These are phyloP conservation scores for Leishmania martiniquensis DNA, from an alignment of 208 protist species.

Conservation along the genomic window DNA sequence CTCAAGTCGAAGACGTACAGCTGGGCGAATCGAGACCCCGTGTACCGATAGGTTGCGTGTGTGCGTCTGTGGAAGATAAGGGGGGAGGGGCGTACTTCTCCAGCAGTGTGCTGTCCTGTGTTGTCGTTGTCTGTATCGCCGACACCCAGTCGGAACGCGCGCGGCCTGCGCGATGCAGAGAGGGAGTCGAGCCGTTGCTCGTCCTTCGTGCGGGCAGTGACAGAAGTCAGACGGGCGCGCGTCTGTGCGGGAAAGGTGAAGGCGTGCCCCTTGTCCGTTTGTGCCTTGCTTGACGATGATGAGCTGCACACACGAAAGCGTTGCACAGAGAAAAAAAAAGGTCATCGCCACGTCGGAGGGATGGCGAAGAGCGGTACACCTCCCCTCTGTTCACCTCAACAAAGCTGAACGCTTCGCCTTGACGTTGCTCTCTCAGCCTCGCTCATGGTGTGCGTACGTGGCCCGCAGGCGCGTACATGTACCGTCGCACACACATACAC, in stretches of 20 bases:
- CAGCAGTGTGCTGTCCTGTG: not conserved
- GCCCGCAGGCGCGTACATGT: not conserved
- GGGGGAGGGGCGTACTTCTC: not conserved
- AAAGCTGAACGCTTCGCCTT: not conserved
- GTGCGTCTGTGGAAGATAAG: too few relatives aligned
- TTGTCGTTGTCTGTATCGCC: not conserved
- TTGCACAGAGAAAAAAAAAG: not conserved
- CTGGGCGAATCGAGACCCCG: slow-evolving; percentile 89
- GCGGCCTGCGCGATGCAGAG: not conserved
- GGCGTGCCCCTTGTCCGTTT: not conserved
- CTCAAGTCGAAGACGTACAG: slow-evolving; percentile 92
- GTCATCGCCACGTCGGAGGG: not conserved
- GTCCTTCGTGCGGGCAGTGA: not conserved
- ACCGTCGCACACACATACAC: not conserved
- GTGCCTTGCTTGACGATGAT: not conserved
- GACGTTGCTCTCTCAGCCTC: not conserved
- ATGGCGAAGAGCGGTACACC: not conserved
- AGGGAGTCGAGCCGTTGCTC: not conserved
- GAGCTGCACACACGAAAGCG: not conserved
- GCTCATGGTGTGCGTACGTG: not conserved
- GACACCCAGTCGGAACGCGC: not conserved
- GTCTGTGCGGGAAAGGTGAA: not conserved
- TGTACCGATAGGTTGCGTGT: slow-evolving; percentile 89
- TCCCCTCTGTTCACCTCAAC: not conserved
- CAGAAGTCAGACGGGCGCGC: not conserved